phyloP scores from a whole-genome alignment of 441 rosid species.

The Corymbia calophylla region DNA sequence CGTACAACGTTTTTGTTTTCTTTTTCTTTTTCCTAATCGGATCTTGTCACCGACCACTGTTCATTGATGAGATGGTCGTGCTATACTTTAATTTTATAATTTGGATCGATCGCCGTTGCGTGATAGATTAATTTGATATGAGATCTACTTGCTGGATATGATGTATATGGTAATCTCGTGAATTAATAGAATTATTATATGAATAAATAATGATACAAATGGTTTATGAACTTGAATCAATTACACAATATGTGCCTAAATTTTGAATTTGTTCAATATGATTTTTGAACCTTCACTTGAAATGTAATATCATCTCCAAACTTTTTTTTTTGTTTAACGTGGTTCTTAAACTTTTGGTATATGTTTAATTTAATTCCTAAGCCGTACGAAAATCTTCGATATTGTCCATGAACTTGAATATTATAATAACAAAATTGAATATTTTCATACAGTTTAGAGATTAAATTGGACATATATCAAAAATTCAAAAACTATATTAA shows the following conservation, averaged over 20 bases:
- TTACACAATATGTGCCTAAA: fast-evolving
- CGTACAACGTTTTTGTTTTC: not conserved
- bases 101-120: not conserved
- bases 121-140: not conserved
- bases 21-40: not conserved
- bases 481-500: too few relatives aligned
- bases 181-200: not conserved
- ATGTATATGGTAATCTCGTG: not conserved
- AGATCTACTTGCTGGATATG: not conserved
- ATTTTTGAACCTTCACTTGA: fast-evolving
- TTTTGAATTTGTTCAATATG: not conserved
- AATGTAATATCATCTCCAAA: not conserved
- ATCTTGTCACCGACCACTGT: not conserved
- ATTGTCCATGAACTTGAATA: not conserved
- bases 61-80: not conserved
- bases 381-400: too few relatives aligned
- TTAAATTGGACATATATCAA: too few relatives aligned
- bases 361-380: too few relatives aligned
- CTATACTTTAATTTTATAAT: not conserved
- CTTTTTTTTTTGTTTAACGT: too few relatives aligned
- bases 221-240: fast-evolving
- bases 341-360: too few relatives aligned
- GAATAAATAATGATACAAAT: not conserved
- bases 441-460: too few relatives aligned
- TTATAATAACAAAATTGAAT: too few relatives aligned